phyloP scores from a whole-genome alignment of 1,284 basidiomycete genomes.

The Malassezia japonica region DNA sequence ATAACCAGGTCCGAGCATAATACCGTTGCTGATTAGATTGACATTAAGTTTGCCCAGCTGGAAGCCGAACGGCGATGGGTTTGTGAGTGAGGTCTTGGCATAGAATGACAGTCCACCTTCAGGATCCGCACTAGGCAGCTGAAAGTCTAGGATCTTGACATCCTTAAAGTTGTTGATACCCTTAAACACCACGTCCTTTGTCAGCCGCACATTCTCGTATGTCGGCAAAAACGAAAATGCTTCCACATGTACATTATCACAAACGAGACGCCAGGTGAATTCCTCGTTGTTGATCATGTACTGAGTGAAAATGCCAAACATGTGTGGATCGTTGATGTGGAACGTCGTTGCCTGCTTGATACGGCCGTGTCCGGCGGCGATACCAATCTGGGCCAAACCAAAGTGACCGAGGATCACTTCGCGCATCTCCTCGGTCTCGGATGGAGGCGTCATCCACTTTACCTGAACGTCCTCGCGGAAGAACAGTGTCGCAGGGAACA shows the following conservation, averaged over 20 bases:
- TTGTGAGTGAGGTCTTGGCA: slow-evolving; percentile 57
- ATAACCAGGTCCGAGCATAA: slow-evolving; percentile 58
- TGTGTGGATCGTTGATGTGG: slow-evolving; percentile 37
- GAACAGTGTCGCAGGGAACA: slow-evolving; percentile 48
- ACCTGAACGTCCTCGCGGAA: slow-evolving; percentile 47
- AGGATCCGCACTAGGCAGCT: slow-evolving; percentile 63
- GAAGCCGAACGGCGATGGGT: slow-evolving; percentile 65
- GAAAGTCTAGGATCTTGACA: slow-evolving; percentile 58
- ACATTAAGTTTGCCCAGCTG: slow-evolving; percentile 62
- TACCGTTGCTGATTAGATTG: slow-evolving; percentile 57
- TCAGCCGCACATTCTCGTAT: slow-evolving; percentile 32
- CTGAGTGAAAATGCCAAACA: slow-evolving; percentile 46
- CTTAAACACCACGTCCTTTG: slow-evolving; percentile 47
- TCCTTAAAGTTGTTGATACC: slow-evolving; percentile 63
- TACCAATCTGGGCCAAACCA: slow-evolving; percentile 35
- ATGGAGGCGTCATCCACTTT: slow-evolving; percentile 45
- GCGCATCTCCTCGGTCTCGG: slow-evolving; percentile 20
- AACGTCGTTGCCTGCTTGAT: slow-evolving; percentile 49
- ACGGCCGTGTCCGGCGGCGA: slow-evolving; percentile 46
- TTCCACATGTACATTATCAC: slow-evolving; percentile 58
- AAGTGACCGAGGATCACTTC: slow-evolving; percentile 45
- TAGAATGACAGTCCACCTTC: slow-evolving; percentile 61
- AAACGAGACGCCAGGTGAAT: slow-evolving; percentile 64
- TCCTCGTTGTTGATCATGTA: slow-evolving; percentile 59
- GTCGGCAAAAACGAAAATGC: slow-evolving; percentile 53